Conservation (phyloP, 345 rosid species). For the Dipteronia dyeriana region DNA sequence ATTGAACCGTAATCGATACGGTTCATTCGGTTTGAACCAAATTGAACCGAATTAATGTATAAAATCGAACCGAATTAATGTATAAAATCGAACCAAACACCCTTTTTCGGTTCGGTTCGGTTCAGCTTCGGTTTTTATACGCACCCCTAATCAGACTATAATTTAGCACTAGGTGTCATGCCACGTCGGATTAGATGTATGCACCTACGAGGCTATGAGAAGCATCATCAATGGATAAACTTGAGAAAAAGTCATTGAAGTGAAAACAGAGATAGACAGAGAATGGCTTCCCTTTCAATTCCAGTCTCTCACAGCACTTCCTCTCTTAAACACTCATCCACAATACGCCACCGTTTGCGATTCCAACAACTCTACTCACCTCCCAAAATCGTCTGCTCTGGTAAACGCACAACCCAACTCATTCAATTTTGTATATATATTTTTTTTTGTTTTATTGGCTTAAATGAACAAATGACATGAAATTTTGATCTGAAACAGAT, state of each 20-base stretch:
- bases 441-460: neutral
- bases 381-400: constrained; percentile 47
- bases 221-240: constrained; percentile 37
- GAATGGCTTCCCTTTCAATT: constrained; percentile 54
- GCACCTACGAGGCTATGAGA: constrained; percentile 9
- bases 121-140: too few species aligned
- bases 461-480: neutral
- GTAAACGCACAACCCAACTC: constrained; percentile 25
- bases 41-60: too few species aligned
- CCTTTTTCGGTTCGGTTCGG: too few species aligned
- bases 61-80: too few species aligned
- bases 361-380: constrained; percentile 29
- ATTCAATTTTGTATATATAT: too few species aligned
- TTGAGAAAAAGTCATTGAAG: neutral
- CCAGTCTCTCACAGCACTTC: constrained; percentile 32
- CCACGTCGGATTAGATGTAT: constrained; percentile 37
- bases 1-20: too few species aligned
- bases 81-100: too few species aligned
- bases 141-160: neutral
- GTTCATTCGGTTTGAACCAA: too few species aligned
- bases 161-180: constrained; percentile 17
- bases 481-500: neutral
- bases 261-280: neutral
- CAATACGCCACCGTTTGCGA: constrained; percentile 23
- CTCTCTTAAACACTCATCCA: constrained; percentile 21